Base-by-base conservation (phyloP, 805 yeast species). In the Saturnispora gosingensis region DNA sequence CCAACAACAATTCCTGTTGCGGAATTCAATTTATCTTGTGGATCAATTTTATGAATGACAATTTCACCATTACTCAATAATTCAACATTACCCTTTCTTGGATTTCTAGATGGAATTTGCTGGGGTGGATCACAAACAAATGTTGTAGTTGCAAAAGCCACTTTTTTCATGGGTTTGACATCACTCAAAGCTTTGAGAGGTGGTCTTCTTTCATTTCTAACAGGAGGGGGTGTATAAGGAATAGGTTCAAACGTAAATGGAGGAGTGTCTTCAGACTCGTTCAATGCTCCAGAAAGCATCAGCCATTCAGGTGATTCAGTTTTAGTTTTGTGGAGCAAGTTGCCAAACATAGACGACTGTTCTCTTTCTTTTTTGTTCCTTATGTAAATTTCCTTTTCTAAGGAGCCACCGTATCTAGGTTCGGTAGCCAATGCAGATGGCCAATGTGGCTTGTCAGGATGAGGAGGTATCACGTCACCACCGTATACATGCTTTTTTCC, bases 61-160 rank as follows among this genome's bases (percentile, higher is more conserved):
- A 70, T 54, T 42, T 62, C 67, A 24, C 72, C 72, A 51, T 68
- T 65, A 2, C 58, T 25, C 25, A 61, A 58, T 34, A 68, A 56
- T 48, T 70, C 73, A 22, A 83, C 89, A 61, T 88, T 84, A 7
- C 97, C 97, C 58, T 76, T 75, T 57, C 83, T 74, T 6, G 97
- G 97, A 54, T 75, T 76, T 61, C 95, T 71, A 1, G 95, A 85
- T 2, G 97, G 97, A 54, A 90, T 85, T 63, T 89, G 96, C 62
- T 90, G 97, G 1, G 96, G 96, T 2, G 97, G 97, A 65, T 90
- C 97, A 55, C 72, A 73, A 0, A 73, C 74, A 54, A 88, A 77
- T 49, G 83, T 80, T 48, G 85, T 85, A 4, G 88, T 74, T 0
- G 93, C 88, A 66, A 90, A 90, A 0, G 81, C 76, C 4, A 88